Evolutionary conservation across 345 rosid genomes (phyloP).

Genomic region (Trapa incisa): DNA sequence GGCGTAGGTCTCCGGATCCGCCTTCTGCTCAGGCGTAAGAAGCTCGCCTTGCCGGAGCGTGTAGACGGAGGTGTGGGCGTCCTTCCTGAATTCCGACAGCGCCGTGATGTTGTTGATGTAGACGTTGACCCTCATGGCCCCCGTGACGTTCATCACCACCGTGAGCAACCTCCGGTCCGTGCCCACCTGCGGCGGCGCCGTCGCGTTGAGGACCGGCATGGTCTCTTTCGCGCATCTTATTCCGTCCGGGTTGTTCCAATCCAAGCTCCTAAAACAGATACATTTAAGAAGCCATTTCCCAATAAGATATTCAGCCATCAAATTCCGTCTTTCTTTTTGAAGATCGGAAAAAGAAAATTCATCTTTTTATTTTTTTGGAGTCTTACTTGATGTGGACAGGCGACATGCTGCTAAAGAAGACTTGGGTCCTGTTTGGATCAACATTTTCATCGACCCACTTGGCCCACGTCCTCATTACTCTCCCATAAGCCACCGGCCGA

Average conservation of each 20-base stretch:
- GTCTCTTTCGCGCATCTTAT: constrained; percentile 77
- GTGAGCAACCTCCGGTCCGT: constrained; percentile 54
- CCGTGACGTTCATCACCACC: constrained; percentile 39
- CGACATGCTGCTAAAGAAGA: constrained; percentile 79
- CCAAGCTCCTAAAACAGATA: constrained; percentile 47
- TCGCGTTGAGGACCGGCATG: constrained; percentile 41
- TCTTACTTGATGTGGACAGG: constrained; percentile 58
- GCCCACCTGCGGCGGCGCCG: constrained; percentile 49
- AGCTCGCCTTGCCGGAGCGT: constrained; percentile 78
- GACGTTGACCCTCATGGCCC: constrained; percentile 39
- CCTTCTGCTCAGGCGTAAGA: constrained; percentile 60
- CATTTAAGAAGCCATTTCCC: too few species aligned
- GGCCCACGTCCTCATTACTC: constrained; percentile 51
- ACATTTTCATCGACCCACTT: constrained; percentile 61
- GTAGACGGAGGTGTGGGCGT: constrained; percentile 77
- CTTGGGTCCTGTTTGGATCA: constrained; percentile 37
- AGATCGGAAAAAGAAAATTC: too few species aligned
- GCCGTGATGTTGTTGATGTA: constrained; percentile 58
- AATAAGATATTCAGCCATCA: too few species aligned
- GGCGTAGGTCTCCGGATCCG: constrained; percentile 68
- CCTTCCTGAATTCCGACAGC: constrained; percentile 75
- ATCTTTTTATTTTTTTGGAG: background rate
- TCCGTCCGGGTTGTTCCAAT: constrained; percentile 77
- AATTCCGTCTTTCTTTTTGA: background rate
- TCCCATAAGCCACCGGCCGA: constrained; percentile 28